Evolutionary conservation across 164 flowering plant genomes (phyloP), one percentile per base, ranked within the genome.

Genomic region (Aristolochia californica): DNA sequence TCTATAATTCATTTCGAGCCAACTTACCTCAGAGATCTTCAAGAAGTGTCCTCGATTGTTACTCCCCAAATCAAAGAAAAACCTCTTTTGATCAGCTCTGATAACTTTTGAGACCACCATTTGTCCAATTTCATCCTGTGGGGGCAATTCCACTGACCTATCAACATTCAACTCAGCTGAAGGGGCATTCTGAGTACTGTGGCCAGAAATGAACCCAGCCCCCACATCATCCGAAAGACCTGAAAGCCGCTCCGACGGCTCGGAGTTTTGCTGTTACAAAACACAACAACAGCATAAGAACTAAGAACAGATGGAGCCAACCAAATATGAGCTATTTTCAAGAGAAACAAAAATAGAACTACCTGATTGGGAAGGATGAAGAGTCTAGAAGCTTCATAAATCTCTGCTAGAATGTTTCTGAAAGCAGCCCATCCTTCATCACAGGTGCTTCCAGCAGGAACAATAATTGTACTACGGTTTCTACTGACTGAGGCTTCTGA

Each of bases 361-460:
- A 75, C 98, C 95, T 84, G 93, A 75, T 80, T 81, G 53, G 95
- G 78, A 60, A 79, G 50, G n/a, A 79, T 61, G 49, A 80, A 83
- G 56, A 79, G 87, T 70, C 78, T 73, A 16, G 93, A 80, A 55
- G 96, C 89, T 69, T 91, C 98, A 75, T 87, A 79, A 38, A 91
- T 83, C 76, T 91, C 98, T n/a, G 79, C 88, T 72, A 91, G 76
- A 38, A 91, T 88, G 72, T 91, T 83, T 74, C 96, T 83, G 70
- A 91, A 91, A 45, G 98, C 91, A 34, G 86, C 77, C 98, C 98
- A 91, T 4, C 98, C 98, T 76, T 91, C 98, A 67, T 88, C 98
- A 23, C 78, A 67, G 52, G 83, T 53, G 72, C 79, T 84, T 66
- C 98, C 98, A 5, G 98, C 96, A 27, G 98, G 98, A 68, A 91